phyloP scores from a whole-genome alignment of 257 asterid species.

The Fraxinus excelsior region DNA sequence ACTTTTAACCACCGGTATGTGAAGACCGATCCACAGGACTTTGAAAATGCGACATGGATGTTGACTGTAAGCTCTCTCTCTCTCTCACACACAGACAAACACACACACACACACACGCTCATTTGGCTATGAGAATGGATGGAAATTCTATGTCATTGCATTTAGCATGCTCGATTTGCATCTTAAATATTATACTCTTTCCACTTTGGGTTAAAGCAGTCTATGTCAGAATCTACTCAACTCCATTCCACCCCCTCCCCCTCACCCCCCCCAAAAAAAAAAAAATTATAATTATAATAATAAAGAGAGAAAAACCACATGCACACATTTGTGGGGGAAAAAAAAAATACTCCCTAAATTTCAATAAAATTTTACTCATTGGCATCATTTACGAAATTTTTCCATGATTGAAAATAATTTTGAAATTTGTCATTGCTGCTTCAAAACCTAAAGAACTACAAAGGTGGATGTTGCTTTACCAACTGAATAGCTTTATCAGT shows the following conservation, averaged over 20 bases:
- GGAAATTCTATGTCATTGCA: neutral
- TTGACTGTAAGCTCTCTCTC: slow-evolving; percentile 33
- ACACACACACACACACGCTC: neutral
- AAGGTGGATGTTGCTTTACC: neutral
- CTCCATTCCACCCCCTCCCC: neutral
- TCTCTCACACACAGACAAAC: neutral
- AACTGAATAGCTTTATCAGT: neutral
- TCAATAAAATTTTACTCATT: neutral
- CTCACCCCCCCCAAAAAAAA: neutral
- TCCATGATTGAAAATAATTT: neutral
- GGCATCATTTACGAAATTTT: neutral
- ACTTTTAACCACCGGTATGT: slow-evolving; percentile 55
- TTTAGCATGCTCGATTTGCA: neutral
- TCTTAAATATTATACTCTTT: neutral
- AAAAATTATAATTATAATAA: no score
- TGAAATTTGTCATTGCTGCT: neutral
- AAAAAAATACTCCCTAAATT: neutral
- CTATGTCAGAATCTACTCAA: neutral
- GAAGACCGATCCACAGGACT: slow-evolving; percentile 43
- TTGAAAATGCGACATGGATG: slow-evolving; percentile 51
- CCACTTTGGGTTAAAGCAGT: neutral
- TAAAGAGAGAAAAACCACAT: neutral
- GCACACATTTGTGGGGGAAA: neutral
- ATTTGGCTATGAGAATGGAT: neutral
- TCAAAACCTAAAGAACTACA: neutral